Evolutionary conservation across 2,329 filamentous ascomycete species (phyloP).

Genomic region (Arthrocladium fulminans): DNA sequence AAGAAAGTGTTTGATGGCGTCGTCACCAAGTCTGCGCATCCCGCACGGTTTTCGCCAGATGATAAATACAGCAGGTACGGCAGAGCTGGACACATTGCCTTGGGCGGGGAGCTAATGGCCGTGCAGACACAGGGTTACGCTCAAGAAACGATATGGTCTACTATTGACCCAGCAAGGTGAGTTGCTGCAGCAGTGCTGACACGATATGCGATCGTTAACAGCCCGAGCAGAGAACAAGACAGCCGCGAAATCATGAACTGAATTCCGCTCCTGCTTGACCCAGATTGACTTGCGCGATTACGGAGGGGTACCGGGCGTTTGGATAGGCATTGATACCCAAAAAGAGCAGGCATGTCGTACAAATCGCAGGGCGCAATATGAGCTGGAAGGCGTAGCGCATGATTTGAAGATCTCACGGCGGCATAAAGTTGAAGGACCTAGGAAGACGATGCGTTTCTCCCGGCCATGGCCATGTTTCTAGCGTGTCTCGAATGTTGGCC

Average conservation of each 20-base stretch:
- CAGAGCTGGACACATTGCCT: not conserved
- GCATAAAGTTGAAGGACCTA: too few species aligned
- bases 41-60: constrained; percentile 92
- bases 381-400: not conserved
- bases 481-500: too few species aligned
- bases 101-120: constrained; percentile 1
- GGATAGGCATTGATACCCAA: constrained; percentile 13
- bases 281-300: not conserved
- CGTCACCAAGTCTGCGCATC: constrained; percentile 93
- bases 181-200: constrained; percentile 20
- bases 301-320: not conserved
- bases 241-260: constrained; percentile 9
- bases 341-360: not conserved
- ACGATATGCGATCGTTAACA: constrained; percentile 6
- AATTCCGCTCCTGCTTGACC: not conserved
- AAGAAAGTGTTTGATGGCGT: constrained; percentile 59
- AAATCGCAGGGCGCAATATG: not conserved
- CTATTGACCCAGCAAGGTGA: constrained; percentile 71
- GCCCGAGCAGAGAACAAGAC: constrained; percentile 13
- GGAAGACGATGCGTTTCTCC: too few species aligned
- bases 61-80: constrained; percentile 83
- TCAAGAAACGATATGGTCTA: constrained; percentile 87
- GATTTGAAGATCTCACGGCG: too few species aligned
- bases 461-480: too few species aligned
- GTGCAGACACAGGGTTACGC: constrained; percentile 73